Evolutionary conservation across 1,284 basidiomycete species (phyloP), one percentile per base, ranked within the genome.

Genomic region (Sanguinoderma infundibulare): DNA sequence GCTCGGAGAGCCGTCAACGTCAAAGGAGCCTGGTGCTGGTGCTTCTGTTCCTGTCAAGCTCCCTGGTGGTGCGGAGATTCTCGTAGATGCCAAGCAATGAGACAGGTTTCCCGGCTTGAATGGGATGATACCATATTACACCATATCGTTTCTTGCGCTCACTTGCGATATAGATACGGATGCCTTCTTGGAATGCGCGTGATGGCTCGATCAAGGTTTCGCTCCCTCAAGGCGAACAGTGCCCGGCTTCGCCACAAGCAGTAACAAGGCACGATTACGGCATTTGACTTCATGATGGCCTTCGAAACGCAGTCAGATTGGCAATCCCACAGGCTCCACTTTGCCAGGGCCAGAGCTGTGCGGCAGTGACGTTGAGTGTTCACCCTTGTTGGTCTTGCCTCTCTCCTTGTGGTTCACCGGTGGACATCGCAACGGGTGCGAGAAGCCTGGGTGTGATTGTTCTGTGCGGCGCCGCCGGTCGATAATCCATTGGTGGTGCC

Each of bases 1-100:
- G 51, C 57, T 77, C n/a, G 74, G 74, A 20, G 70, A 70, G 54
- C 73, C 72, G 12, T 63, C 62, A n/a, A 60, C 69, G 12, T 61
- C 68, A 5, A 66, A 59, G 42, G 68, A 71, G 5, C 63, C 69
- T 12, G 70, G 67, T 3, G 59, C 66, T 0, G 64, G 63, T 20
- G 66, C 68, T 0, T 69, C 73, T 14, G 67, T 70, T 1, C 69
- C 73, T 5, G 68, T 71, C 28, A 61, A 61, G 55, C 62, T 66
- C n/a, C 65, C 65, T 7, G 65, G 65, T 28, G 65, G 65, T 6
- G 65, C 62, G 10, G 59, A 66, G 52, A 63, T 62, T 14, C 44
- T 66, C 8, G 62, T 66, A 9, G 62, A 63, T 8, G 60, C 57
- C 22, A 61, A 60, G 57, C 36, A 34, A 9, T 60, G 53, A 55